Conservation (phyloP, 495 filamentous ascomycete species). For the Podospora appendiculata region DNA sequence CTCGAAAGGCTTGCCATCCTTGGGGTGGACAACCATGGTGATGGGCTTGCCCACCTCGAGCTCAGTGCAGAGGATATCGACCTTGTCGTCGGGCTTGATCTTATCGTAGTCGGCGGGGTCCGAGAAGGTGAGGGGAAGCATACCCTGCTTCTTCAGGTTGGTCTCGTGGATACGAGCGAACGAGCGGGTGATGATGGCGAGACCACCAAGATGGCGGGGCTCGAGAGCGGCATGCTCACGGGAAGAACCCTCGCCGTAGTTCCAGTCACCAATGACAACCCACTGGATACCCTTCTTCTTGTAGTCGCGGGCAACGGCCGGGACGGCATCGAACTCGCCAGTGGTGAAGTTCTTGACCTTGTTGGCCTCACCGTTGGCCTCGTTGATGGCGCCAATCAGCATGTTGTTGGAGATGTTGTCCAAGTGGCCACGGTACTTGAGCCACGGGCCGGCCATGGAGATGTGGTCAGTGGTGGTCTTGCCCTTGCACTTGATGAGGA, state of each 20-base stretch:
- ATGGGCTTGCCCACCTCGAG: slow-evolving; percentile 90
- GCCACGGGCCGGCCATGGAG: slow-evolving; percentile 98
- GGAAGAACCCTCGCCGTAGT: slow-evolving; percentile 96
- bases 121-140: slow-evolving; percentile 93
- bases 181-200: slow-evolving; percentile 91
- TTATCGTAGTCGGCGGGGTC: slow-evolving; percentile 97
- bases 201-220: slow-evolving; percentile 92
- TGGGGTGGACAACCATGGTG: slow-evolving; percentile 84
- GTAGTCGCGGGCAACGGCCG: slow-evolving; percentile 94
- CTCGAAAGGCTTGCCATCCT: slow-evolving; percentile 72
- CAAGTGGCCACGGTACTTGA: slow-evolving; percentile 99
- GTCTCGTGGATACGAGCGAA: slow-evolving; percentile 99
- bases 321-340: slow-evolving; percentile 78
- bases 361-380: slow-evolving; percentile 94
- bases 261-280: slow-evolving; percentile 99
- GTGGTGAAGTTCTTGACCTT: slow-evolving; percentile 90
- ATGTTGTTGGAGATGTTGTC: slow-evolving; percentile 99
- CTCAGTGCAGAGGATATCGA: slow-evolving; percentile 85
- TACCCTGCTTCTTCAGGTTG: slow-evolving; percentile 99
- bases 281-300: slow-evolving; percentile 92
- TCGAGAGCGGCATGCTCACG: slow-evolving; percentile 98
- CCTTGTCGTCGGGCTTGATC: slow-evolving; percentile 86
- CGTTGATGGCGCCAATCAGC: slow-evolving; percentile 96
- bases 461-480: slow-evolving; percentile 99
- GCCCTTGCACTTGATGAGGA: slow-evolving; percentile 95